phyloP scores from a whole-genome alignment of 768 basidiomycete genomes.

The Porpolomopsis calyptriformis region DNA sequence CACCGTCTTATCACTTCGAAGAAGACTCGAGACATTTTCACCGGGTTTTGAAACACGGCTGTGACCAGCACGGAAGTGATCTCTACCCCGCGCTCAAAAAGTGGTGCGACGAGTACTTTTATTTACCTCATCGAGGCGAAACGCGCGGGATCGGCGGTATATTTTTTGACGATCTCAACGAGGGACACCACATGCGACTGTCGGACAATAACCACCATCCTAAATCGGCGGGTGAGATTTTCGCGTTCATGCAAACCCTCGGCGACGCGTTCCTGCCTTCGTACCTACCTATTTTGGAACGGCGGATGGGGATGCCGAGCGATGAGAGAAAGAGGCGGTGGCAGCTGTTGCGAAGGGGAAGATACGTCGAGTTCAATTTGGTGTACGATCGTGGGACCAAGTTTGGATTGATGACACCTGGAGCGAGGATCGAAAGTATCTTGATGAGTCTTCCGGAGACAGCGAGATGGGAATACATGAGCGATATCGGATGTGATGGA shows the following conservation, averaged over 20 bases:
- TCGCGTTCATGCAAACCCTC: conserved; percentile 59
- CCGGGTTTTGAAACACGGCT: conserved; percentile 58
- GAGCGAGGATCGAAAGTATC: conserved; percentile 82
- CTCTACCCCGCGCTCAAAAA: conserved; percentile 78
- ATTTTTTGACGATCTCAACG: conserved; percentile 90
- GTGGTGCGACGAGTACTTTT: conserved; percentile 99
- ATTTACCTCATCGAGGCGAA: conserved; percentile 79
- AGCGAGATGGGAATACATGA: conserved; percentile 85
- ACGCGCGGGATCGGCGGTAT: conserved; percentile 85
- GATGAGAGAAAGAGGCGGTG: conserved; percentile 70
- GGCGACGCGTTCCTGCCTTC: conserved; percentile 81
- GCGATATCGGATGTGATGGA: conserved; percentile 51
- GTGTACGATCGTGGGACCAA: conserved; percentile 82
- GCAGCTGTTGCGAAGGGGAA: conserved; percentile 84
- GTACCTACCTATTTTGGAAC: conserved; percentile 76
- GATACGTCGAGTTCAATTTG: conserved; percentile 94
- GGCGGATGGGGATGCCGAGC: conserved; percentile 42
- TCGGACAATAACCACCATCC: conserved; percentile 34
- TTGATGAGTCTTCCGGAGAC: conserved; percentile 83
- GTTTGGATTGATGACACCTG: conserved; percentile 76
- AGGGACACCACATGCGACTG: conserved; percentile 55
- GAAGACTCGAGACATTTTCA: conserved; percentile 89
- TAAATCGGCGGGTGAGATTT: conserved; percentile 55
- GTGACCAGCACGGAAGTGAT: conserved; percentile 55
- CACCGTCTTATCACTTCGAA: conserved; percentile 84